phyloP scores from a whole-genome alignment of 2,329 filamentous ascomycete species.

The Mycosphaerelloides madeirae region DNA sequence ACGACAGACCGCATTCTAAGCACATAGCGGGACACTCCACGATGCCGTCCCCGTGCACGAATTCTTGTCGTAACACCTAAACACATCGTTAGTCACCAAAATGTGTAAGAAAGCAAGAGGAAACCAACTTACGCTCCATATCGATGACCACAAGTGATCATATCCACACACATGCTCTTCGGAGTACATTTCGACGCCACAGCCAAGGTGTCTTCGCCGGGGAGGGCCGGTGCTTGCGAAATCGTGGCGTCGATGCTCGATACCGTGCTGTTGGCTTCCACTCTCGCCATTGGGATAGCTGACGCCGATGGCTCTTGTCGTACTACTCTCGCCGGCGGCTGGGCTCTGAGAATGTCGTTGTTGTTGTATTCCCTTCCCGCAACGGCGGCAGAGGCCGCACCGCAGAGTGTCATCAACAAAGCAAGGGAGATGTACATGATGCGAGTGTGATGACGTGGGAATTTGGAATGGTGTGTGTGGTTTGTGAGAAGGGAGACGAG shows the following conservation, averaged over 20 bases:
- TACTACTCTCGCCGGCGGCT: background rate
- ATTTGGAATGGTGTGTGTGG: too few relatives aligned
- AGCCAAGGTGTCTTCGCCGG: background rate
- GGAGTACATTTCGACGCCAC: slow-evolving; percentile 7
- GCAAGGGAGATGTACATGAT: background rate
- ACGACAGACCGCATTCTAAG: too few relatives aligned
- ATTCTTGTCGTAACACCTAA: slow-evolving; percentile 23
- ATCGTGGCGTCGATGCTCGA: background rate
- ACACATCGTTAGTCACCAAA: background rate
- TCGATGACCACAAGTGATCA: slow-evolving; percentile 14
- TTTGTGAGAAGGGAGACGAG: too few relatives aligned
- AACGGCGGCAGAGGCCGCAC: too few relatives aligned
- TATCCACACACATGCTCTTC: slow-evolving; percentile 14
- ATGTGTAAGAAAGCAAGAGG: too few relatives aligned
- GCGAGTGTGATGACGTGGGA: background rate
- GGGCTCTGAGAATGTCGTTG: background rate
- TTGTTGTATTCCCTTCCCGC: too few relatives aligned
- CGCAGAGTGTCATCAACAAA: too few relatives aligned
- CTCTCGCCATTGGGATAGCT: background rate
- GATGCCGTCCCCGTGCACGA: slow-evolving; percentile 13
- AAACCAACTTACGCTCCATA: slow-evolving; percentile 17
- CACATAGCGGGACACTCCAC: background rate
- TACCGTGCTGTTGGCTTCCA: background rate
- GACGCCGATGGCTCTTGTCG: background rate
- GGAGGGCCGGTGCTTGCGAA: background rate